Evolutionary conservation across 1,284 basidiomycete species (phyloP), one percentile per base, ranked within the genome.

Genomic region (Microbotryum silenes-acaulis): DNA sequence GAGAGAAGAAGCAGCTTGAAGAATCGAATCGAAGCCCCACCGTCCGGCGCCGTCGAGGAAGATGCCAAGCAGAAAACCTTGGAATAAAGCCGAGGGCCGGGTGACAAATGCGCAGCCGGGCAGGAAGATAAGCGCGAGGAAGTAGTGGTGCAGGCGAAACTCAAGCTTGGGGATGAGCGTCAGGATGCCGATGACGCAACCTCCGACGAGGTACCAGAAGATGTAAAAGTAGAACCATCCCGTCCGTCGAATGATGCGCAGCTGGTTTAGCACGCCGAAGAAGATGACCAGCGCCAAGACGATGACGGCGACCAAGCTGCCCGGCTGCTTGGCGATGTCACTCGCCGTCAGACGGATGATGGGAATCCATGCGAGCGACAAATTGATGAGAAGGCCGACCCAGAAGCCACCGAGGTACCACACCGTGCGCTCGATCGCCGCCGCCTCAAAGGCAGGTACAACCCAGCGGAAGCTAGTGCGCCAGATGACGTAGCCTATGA

Each of bases 41-140:
- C 86, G 85, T 27, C 57, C 64, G 2, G 73, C 64, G 14, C 76
- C 75, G 64, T 77, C 74, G 47, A 75, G 70, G 75, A 90, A 91
- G 77, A 91, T 81, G 14, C 91, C 90, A 42, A 91, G 78, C 10
- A 91, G 75, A 70, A 91, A 85, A 1, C 85, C 88, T 75, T 89
- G 86, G 72, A 86, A 86, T 51, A 90, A 80, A 0, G 87, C 84
- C 7, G 85, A 88, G 27, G 86, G 77, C 44, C 88, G 80, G 21
- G 89, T 92, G 0, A 88, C 87, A 72, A 90, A 90, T 2, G 82
- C 89, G 14, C 87, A 88, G 4, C 83, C 84, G 25, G 88, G 88
- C 45, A 91, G 80, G 60, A 91, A 78, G 9, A 81, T 80, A 73
- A 91, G 85, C 66, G 62, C 67, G 18, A 61, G 61, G 23, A 69